Evolutionary conservation across 2,329 filamentous ascomycete species (phyloP), one percentile per base, ranked within the genome.

Genomic region (Alternaria metachromatica): DNA sequence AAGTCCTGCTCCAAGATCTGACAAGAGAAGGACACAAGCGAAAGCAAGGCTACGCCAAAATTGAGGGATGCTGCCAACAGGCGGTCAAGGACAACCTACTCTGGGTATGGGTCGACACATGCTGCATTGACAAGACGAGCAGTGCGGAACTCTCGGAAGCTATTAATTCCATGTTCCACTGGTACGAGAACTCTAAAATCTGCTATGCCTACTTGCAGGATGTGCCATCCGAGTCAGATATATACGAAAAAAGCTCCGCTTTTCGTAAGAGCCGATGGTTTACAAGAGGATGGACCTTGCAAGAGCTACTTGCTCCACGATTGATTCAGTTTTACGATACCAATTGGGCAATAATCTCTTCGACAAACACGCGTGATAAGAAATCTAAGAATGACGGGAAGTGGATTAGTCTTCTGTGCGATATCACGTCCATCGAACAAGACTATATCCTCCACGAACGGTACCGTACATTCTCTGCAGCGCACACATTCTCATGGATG

Each of bases 241-340:
- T 30, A 0, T 13, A 18, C 11, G 15, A 4, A 3, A 2, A 11
- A 1, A 11, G 5, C 1, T 50, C 48, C 3, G n/a, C 15, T 0
- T 50, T 50, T 6, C 48, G 26, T 1, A 20, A 25, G n/a, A 50
- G 48, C 5, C 23, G 48, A 30, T 50, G 48, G 48, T 50, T 50
- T 2, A 50, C 48, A 3, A 20, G 48, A 20, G 48, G 48, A 4
- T 50, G 48, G 48, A 50, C 48, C 1, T 6, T 50, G 1, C 48
- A 50, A 4, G 48, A 50, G 4, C 48, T 50, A 12, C 15, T 50
- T 28, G 48, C 25, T 28, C 46, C 23, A 23, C 23, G 23, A 23
- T 6, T 23, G 23, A 6, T 23, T 23, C 23, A 15, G 6, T 50
- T 50, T 4, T 50, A 26, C 46, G 15, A 25, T 11, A 12, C 15